Conservation (phyloP, 1,284 basidiomycete species). For the Pseudozyma sp. region DNA sequence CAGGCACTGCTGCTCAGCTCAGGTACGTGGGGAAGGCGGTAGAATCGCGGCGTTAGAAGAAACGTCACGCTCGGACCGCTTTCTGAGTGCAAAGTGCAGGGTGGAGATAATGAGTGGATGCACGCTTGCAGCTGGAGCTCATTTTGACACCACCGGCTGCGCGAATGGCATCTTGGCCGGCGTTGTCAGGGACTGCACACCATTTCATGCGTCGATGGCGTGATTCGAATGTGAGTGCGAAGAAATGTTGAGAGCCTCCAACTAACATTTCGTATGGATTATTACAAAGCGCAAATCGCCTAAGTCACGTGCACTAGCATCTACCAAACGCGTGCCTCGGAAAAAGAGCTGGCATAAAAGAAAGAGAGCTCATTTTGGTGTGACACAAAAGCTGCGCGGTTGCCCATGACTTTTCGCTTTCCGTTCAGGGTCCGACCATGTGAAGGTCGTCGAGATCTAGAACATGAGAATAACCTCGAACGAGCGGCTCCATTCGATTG, state of each 20-base stretch:
- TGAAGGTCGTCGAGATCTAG: too few relatives aligned
- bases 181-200: constrained; percentile 13
- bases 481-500: too few relatives aligned
- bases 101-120: not conserved
- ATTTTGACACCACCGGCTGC: constrained; percentile 12
- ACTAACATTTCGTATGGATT: too few relatives aligned
- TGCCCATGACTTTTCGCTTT: too few relatives aligned
- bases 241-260: too few relatives aligned
- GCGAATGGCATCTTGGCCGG: constrained; percentile 19
- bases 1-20: not conserved
- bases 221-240: constrained; percentile 4
- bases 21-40: not conserved
- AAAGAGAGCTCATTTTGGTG: too few relatives aligned
- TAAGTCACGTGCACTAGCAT: constrained; percentile 9
- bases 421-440: too few relatives aligned
- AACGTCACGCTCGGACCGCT: not conserved
- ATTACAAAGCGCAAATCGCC: too few relatives aligned
- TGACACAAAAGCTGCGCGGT: too few relatives aligned
- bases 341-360: too few relatives aligned
- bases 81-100: not conserved
- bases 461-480: too few relatives aligned
- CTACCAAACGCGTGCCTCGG: constrained; percentile 1
- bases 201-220: constrained; percentile 31
- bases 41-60: constrained; percentile 2
- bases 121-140: not conserved